Evolutionary conservation across 169 alveolate genomes (phyloP).

Genomic region (Plasmodium chabaudi): DNA sequence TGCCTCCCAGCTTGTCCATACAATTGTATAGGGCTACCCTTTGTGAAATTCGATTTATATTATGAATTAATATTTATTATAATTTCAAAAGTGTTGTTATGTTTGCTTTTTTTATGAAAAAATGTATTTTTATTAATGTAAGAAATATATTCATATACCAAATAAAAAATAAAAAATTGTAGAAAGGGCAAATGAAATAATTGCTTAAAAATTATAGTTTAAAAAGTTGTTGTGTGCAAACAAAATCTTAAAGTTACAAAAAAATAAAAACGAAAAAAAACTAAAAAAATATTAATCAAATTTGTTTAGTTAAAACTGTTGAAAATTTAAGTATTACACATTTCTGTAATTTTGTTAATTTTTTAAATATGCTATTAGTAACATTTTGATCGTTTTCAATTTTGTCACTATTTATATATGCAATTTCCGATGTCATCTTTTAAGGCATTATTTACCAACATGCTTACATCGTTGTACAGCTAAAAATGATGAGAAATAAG

Average conservation of each 20-base stretch:
- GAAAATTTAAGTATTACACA: constrained; percentile 9
- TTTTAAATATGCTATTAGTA: too few relatives aligned
- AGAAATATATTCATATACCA: too few relatives aligned
- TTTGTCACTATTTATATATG: constrained; percentile 23
- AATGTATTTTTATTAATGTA: too few relatives aligned
- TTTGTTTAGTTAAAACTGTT: not conserved
- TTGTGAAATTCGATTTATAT: too few relatives aligned
- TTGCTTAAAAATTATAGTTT: constrained; percentile 21
- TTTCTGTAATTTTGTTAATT: not conserved
- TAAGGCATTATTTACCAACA: constrained; percentile 30
- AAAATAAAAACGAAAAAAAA: constrained; percentile 25
- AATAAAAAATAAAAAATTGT: too few relatives aligned
- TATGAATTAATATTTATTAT: too few relatives aligned
- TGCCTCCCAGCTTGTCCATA: too few relatives aligned
- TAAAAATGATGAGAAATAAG: not conserved
- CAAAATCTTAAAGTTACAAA: constrained; percentile 55
- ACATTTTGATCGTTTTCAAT: constrained; percentile 4
- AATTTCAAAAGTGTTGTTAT: too few relatives aligned
- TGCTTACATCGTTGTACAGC: constrained; percentile 25
- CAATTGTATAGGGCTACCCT: too few relatives aligned
- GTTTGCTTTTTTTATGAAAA: too few relatives aligned
- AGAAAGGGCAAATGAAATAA: not conserved
- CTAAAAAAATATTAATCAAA: constrained; percentile 1
- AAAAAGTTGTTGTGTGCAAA: constrained; percentile 20
- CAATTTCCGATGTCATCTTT: constrained; percentile 8